Conservation (phyloP, 2,329 filamentous ascomycete genomes). For the Hypoxylon sp. region DNA sequence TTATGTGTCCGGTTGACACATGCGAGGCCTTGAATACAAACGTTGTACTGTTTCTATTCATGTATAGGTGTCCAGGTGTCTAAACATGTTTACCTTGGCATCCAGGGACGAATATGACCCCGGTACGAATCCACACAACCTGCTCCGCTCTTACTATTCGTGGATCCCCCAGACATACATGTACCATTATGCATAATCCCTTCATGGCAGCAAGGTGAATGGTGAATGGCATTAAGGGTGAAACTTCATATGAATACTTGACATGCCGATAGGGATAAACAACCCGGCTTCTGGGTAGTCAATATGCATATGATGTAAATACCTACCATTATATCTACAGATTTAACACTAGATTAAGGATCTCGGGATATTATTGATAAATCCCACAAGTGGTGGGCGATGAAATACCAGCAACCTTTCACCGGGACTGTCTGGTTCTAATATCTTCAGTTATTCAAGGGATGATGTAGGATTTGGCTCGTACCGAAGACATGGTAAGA, state of each 20-base stretch:
- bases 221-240: conserved; percentile 29
- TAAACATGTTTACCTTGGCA: conserved; percentile 40
- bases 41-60: conserved; percentile 14
- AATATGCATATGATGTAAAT: conserved; percentile 3
- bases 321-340: conserved; percentile 2
- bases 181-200: conserved; percentile 21
- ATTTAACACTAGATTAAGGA: conserved; percentile 16
- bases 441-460: conserved; percentile 23
- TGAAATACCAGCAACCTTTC: conserved; percentile 20
- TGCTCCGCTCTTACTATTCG: conserved; percentile 38
- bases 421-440: conserved; percentile 21
- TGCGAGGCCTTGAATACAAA: background rate
- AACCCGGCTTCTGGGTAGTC: background rate
- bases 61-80: conserved; percentile 15
- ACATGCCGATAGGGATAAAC: conserved; percentile 4
- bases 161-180: conserved; percentile 37
- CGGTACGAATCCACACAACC: conserved; percentile 27
- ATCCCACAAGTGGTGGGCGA: conserved; percentile 17
- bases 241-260: conserved; percentile 13
- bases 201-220: conserved; percentile 19
- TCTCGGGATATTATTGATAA: conserved; percentile 36
- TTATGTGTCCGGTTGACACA: background rate
- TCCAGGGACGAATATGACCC: conserved; percentile 36
- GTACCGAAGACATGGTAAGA: conserved; percentile 43
- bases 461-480: conserved; percentile 33